Evolutionary conservation across 106 monocot genomes (phyloP).

Genomic region (Acorus calamus): DNA sequence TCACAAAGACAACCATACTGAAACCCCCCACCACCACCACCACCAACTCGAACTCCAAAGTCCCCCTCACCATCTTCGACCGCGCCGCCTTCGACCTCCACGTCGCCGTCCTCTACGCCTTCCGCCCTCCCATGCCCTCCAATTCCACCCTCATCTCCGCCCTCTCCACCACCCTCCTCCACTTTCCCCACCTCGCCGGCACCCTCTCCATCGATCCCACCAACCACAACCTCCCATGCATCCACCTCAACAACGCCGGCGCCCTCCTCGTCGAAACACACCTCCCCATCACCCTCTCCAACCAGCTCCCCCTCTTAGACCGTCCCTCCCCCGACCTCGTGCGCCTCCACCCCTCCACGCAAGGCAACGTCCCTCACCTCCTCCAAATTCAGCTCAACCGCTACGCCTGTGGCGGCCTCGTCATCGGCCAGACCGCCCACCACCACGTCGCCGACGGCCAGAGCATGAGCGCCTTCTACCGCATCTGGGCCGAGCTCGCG

Average conservation of each 20-base stretch:
- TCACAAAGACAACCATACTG: too few species aligned
- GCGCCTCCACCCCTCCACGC: constrained; percentile 14
- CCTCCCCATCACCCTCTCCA: neutral
- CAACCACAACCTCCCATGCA: constrained; percentile 4
- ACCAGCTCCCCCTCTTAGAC: constrained; percentile 5
- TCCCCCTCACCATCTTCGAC: constrained; percentile 24
- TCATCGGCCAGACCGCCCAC: constrained; percentile 31
- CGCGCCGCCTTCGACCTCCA: constrained; percentile 18
- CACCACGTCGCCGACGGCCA: constrained; percentile 27
- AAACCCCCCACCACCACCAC: neutral
- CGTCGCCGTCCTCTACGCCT: constrained; percentile 16
- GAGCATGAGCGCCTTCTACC: constrained; percentile 14
- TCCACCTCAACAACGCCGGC: constrained; percentile 34
- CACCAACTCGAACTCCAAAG: neutral
- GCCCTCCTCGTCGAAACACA: constrained; percentile 10
- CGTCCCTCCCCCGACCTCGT: constrained; percentile 11
- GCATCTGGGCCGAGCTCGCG: constrained; percentile 31
- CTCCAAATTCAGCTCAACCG: constrained; percentile 34
- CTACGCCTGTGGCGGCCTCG: constrained; percentile 17
- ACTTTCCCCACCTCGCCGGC: constrained; percentile 25
- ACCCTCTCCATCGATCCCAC: constrained; percentile 4
- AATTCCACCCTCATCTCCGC: constrained; percentile 11
- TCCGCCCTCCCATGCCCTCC: constrained; percentile 17
- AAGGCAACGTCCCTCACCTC: constrained; percentile 18
- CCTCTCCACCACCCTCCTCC: constrained; percentile 16